phyloP scores from a whole-genome alignment of 2,329 filamentous ascomycete species.

The Clarireedia hainanense region DNA sequence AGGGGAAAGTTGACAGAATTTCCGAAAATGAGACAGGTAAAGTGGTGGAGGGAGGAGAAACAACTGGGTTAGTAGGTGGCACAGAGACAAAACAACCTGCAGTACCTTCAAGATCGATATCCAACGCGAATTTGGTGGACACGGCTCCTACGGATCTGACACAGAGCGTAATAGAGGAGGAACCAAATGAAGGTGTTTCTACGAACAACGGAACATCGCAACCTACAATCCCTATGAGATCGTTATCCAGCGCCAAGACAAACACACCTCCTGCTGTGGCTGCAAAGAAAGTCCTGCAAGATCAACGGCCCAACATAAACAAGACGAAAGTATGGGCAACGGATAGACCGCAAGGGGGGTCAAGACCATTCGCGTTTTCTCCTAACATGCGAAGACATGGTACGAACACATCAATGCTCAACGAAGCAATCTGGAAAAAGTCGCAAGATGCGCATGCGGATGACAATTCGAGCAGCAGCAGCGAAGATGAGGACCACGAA shows the following conservation, averaged over 20 bases:
- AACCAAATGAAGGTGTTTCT: neutral
- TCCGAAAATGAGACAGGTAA: neutral
- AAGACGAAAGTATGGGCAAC: constrained; percentile 19
- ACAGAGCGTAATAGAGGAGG: too few relatives aligned
- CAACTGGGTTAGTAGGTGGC: too few relatives aligned
- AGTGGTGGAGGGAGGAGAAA: too few relatives aligned
- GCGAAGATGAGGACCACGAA: constrained; percentile 15
- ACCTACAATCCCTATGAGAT: neutral
- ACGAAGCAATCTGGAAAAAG: constrained; percentile 21
- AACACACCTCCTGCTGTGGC: neutral
- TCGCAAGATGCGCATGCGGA: constrained; percentile 5
- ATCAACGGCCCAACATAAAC: neutral
- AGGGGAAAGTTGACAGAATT: neutral
- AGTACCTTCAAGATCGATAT: neutral
- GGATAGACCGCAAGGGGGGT: constrained; percentile 17
- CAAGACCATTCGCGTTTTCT: constrained; percentile 13
- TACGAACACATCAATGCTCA: constrained; percentile 21
- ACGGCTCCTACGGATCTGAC: neutral
- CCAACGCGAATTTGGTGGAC: neutral
- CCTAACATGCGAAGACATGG: constrained; percentile 14
- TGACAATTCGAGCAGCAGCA: constrained; percentile 14
- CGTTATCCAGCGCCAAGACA: neutral
- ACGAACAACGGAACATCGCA: neutral
- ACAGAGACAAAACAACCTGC: neutral
- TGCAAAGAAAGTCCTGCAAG: neutral